phyloP scores from a whole-genome alignment of 73 alveolate species.

The Paramecium primaurelia region DNA sequence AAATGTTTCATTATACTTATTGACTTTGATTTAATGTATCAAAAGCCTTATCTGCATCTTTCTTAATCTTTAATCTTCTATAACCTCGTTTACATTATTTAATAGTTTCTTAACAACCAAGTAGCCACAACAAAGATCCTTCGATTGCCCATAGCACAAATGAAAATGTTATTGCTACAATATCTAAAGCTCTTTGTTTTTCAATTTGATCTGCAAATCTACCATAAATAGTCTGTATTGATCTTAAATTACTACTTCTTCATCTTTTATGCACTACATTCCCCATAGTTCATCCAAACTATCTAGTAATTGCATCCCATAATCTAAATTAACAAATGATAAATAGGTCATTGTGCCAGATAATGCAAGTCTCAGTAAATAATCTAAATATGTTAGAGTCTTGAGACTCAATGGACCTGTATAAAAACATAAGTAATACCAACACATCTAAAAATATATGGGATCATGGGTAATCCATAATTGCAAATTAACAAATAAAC shows the following conservation, averaged over 20 bases:
- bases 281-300: background rate
- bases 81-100: background rate
- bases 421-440: background rate
- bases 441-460: background rate
- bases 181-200: background rate
- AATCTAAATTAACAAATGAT: background rate
- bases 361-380: background rate
- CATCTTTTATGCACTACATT: background rate
- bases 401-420: background rate
- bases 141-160: constrained; percentile 4
- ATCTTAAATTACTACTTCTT: constrained; percentile 16
- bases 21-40: background rate
- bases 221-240: background rate
- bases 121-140: background rate
- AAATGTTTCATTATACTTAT: background rate
- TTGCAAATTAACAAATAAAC: background rate
- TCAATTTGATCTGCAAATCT: background rate
- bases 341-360: background rate
- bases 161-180: background rate
- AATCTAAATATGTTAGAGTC: background rate
- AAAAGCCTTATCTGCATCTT: background rate
- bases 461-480: background rate
- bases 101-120: background rate
- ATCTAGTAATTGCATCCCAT: background rate
- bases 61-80: background rate